Conservation (phyloP, 75 land plant species). For the Picea glauca region DNA sequence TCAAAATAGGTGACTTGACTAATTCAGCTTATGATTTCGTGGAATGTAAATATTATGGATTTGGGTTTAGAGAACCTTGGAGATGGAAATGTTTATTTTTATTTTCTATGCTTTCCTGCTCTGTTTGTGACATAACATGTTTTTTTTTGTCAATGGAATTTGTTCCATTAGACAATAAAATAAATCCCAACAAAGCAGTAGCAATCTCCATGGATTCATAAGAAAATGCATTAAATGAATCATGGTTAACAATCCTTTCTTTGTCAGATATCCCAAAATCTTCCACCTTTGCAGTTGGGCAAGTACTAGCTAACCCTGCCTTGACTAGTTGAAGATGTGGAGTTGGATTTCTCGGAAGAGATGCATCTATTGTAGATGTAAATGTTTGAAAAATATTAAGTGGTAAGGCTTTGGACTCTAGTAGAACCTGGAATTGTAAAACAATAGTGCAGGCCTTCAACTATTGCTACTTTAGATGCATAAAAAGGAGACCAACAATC, state of each 20-base stretch:
- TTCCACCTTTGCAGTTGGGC: conserved; percentile 9
- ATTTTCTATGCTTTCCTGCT: conserved; percentile 18
- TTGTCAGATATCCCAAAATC: conserved; percentile 18
- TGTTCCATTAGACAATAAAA: conserved; percentile 20
- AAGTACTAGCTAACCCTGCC: conserved; percentile 51
- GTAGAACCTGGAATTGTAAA: background rate
- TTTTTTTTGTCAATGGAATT: conserved; percentile 9
- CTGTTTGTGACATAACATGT: conserved; percentile 10
- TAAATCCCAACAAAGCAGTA: conserved; percentile 43
- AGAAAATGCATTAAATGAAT: conserved; percentile 25
- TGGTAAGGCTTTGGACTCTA: background rate
- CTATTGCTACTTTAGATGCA: conserved; percentile 2
- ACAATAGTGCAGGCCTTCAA: conserved; percentile 1
- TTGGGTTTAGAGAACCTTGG: conserved; percentile 16
- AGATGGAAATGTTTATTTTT: conserved; percentile 16
- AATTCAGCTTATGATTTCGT: background rate
- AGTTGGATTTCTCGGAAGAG: conserved; percentile 47
- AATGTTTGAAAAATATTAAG: conserved; percentile 29
- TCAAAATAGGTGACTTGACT: background rate
- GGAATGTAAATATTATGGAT: background rate
- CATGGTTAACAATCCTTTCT: conserved; percentile 16
- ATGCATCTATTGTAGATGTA: conserved; percentile 43
- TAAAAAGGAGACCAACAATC: background rate
- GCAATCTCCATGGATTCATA: conserved; percentile 31
- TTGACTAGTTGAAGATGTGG: conserved; percentile 48